Evolutionary conservation across 2,329 filamentous ascomycete genomes (phyloP).

Genomic region (Paecilomyces variotii): DNA sequence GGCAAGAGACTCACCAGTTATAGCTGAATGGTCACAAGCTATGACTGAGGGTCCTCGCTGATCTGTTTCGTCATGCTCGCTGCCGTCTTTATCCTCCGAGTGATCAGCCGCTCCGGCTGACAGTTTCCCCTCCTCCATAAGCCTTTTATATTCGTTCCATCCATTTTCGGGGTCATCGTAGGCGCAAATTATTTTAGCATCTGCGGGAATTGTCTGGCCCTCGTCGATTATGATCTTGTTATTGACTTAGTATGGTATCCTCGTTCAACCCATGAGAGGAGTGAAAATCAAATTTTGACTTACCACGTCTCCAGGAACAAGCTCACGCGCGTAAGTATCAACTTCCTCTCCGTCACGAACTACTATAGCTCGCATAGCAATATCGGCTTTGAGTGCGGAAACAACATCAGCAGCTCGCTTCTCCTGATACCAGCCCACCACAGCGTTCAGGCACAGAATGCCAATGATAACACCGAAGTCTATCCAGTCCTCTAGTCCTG

Average conservation of each 20-base stretch:
- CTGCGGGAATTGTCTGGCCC: constrained; percentile 62
- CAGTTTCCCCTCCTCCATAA: no score
- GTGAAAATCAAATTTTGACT: constrained; percentile 20
- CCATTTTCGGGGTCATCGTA: constrained; percentile 57
- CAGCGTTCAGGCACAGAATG: constrained; percentile 65
- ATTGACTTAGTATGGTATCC: constrained; percentile 3
- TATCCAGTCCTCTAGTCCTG: constrained; percentile 66
- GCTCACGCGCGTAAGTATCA: constrained; percentile 61
- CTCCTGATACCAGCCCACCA: constrained; percentile 74
- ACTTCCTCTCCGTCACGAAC: constrained; percentile 59
- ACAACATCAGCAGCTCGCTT: constrained; percentile 74
- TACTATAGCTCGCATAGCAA: constrained; percentile 63
- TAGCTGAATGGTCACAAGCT: constrained; percentile 70
- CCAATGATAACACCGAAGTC: constrained; percentile 72
- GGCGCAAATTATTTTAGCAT: constrained; percentile 64
- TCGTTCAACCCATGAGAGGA: not conserved
- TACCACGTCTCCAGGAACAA: constrained; percentile 71
- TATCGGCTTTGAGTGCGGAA: constrained; percentile 67
- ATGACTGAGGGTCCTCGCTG: constrained; percentile 56
- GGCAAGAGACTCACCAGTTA: constrained; percentile 70
- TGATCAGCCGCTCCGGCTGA: constrained; percentile 3
- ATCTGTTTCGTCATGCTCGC: constrained; percentile 11
- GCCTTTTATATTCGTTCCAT: constrained; percentile 27
- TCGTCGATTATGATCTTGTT: constrained; percentile 59
- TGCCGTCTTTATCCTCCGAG: constrained; percentile 4